A percentile compares a stretch with the other conserved stretches of the same genome.
Conservation (phyloP, 805 yeast species). For the Candida krabiensis region DNA sequence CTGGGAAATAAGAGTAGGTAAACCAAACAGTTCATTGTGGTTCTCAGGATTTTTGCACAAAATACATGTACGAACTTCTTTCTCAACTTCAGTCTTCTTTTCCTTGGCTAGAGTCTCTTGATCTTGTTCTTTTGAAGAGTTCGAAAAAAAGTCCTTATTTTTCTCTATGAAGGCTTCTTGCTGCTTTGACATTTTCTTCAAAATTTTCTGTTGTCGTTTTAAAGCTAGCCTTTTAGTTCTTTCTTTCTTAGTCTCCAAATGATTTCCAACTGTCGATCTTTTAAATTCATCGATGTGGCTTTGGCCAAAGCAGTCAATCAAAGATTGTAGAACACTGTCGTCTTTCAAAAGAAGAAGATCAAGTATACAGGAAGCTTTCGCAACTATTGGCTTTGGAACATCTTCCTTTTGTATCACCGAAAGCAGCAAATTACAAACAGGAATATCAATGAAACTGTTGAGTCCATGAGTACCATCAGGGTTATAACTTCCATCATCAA, state of each 20-base stretch:
- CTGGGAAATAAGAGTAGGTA: constrained; percentile 50
- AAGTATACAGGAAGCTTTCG: constrained; percentile 59
- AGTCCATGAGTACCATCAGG: constrained; percentile 38
- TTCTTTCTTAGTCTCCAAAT: constrained; percentile 54
- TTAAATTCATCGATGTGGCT: constrained; percentile 50
- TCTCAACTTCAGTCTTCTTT: constrained; percentile 13
- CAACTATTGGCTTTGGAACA: constrained; percentile 47
- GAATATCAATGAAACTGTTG: constrained; percentile 45
- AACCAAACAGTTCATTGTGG: constrained; percentile 49
- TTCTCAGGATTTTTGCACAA: constrained; percentile 57
- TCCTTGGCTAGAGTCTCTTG: constrained; percentile 21
- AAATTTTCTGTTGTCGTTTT: constrained; percentile 58
- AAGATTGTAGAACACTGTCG: constrained; percentile 47
- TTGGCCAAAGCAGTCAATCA: constrained; percentile 58
- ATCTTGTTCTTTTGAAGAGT: constrained; percentile 7
- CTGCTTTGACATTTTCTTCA: constrained; percentile 62
- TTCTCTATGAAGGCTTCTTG: constrained; percentile 43
- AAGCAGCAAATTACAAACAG: constrained; percentile 56
- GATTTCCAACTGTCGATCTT: constrained; percentile 41
- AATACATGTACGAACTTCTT: constrained; percentile 44
- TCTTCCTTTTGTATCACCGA: constrained; percentile 47
- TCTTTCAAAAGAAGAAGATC: constrained; percentile 51
- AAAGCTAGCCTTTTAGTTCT: constrained; percentile 57
- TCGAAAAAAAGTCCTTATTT: constrained; percentile 33
- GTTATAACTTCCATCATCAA: constrained; percentile 29